These are phyloP conservation scores for Coemansia umbellata DNA, from an alignment of 192 early-diverging fungal genomes.

Conservation along the genomic window DNA sequence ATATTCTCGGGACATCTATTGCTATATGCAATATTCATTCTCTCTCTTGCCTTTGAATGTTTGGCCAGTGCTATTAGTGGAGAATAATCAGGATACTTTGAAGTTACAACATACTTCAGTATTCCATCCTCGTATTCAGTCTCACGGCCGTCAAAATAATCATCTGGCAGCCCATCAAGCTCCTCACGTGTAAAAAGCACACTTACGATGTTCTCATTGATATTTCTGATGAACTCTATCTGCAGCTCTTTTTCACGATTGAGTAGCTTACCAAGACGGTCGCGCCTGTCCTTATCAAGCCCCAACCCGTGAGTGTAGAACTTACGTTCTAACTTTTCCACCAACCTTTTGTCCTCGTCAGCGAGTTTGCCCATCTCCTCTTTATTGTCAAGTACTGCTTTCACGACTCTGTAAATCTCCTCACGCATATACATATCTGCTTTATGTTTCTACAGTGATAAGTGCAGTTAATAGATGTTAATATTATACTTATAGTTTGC, in stretches of 20 bases:
- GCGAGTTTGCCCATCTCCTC: slow-evolving; percentile 31
- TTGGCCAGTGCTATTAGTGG: slow-evolving; percentile 37
- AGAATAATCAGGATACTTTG: slow-evolving; percentile 57
- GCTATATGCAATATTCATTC: slow-evolving; percentile 38
- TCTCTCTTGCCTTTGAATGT: slow-evolving; percentile 39
- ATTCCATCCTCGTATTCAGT: slow-evolving; percentile 36
- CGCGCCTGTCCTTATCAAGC: slow-evolving; percentile 52
- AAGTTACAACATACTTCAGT: slow-evolving; percentile 56
- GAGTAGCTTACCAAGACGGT: slow-evolving; percentile 55
- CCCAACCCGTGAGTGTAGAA: slow-evolving; percentile 63
- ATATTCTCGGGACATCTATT: slow-evolving; percentile 52
- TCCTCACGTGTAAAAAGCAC: slow-evolving; percentile 41
- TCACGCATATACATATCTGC: slow-evolving; percentile 23
- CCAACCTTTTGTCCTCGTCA: slow-evolving; percentile 57
- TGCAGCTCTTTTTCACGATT: slow-evolving; percentile 50
- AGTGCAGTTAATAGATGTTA: not conserved
- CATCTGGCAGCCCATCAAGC: slow-evolving; percentile 62
- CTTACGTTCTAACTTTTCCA: slow-evolving; percentile 54
- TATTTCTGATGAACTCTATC: slow-evolving; percentile 58
- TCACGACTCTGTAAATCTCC: slow-evolving; percentile 56
- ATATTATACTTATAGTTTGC: not conserved
- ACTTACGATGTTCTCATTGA: slow-evolving; percentile 51
- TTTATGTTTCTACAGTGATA: slow-evolving; percentile 17
- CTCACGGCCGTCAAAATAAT: slow-evolving; percentile 54
- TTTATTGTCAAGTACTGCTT: slow-evolving; percentile 30